Evolutionary conservation across 2,329 filamentous ascomycete genomes (phyloP).

Genomic region (Trichoderma semiorbis): DNA sequence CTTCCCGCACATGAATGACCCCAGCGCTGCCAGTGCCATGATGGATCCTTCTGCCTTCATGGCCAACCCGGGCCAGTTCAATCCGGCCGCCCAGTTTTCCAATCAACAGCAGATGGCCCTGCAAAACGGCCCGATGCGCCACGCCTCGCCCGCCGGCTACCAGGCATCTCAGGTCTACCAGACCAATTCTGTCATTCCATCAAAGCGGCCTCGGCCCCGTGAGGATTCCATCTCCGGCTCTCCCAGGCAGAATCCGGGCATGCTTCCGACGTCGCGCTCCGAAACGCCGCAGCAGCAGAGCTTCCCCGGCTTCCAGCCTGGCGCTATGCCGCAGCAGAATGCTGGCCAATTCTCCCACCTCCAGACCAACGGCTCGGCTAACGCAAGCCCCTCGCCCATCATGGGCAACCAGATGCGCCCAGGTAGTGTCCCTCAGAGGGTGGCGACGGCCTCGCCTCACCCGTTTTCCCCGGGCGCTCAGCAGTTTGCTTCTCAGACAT

Average conservation of each 20-base stretch:
- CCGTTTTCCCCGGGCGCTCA: constrained; percentile 77
- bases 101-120: constrained; percentile 59
- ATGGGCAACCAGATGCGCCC: constrained; percentile 77
- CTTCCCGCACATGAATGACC: constrained; percentile 63
- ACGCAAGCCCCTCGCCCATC: constrained; percentile 88
- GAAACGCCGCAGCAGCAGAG: constrained; percentile 82
- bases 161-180: constrained; percentile 57
- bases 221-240: constrained; percentile 85
- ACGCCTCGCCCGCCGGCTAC: constrained; percentile 67
- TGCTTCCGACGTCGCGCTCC: constrained; percentile 78
- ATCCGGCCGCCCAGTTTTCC: constrained; percentile 52
- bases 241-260: constrained; percentile 70
- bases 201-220: constrained; percentile 76
- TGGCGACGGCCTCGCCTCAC: constrained; percentile 89
- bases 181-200: constrained; percentile 81
- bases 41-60: constrained; percentile 65
- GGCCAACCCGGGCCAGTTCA: constrained; percentile 58
- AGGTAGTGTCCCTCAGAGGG: constrained; percentile 70
- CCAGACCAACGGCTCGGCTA: constrained; percentile 73
- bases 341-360: constrained; percentile 76
- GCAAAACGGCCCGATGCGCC: constrained; percentile 82
- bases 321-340: constrained; percentile 58
- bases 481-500: constrained; percentile 69
- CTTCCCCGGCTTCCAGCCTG: constrained; percentile 67
- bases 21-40: constrained; percentile 55